phyloP scores from a whole-genome alignment of 2,329 filamentous ascomycete genomes.

The Exophiala aquamarina region DNA sequence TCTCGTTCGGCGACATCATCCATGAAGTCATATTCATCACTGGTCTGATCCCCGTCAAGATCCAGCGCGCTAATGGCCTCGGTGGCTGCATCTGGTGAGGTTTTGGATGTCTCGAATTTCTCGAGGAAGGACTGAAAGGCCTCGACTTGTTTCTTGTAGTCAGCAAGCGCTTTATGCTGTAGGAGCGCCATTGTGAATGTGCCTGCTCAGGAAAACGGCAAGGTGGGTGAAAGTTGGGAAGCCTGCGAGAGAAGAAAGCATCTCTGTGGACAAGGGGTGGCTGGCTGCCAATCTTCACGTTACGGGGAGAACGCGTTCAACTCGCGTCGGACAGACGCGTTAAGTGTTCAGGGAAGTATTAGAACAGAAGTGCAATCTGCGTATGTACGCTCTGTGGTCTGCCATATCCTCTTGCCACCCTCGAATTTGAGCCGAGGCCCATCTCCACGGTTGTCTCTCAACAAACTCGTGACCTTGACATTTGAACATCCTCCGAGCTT shows the following conservation, averaged over 20 bases:
- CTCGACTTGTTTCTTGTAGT: conserved; percentile 80
- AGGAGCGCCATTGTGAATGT: conserved; percentile 72
- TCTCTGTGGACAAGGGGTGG: not conserved
- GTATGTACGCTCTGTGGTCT: no score
- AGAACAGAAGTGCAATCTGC: not conserved
- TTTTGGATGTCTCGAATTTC: conserved; percentile 76
- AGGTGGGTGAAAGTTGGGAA: not conserved
- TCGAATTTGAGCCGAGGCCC: no score
- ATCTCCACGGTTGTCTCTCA: no score
- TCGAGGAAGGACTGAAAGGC: conserved; percentile 83
- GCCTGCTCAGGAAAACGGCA: not conserved
- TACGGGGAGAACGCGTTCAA: conserved; percentile 6
- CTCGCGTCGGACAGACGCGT: conserved; percentile 12
- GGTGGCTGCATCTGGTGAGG: conserved; percentile 66
- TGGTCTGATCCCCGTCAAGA: conserved; percentile 81
- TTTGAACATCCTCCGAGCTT: no score
- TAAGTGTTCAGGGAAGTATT: conserved; percentile 3
- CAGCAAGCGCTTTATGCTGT: conserved; percentile 73
- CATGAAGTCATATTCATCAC: conserved; percentile 92
- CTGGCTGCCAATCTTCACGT: not conserved
- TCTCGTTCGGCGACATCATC: conserved; percentile 70
- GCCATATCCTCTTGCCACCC: no score
- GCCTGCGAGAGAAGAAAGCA: not conserved
- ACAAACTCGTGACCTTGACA: no score
- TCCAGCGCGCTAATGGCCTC: conserved; percentile 81